These are phyloP conservation scores for Neostapfia colusana DNA, from an alignment of 176 grass and related monocot genomes.

Conservation along the genomic window DNA sequence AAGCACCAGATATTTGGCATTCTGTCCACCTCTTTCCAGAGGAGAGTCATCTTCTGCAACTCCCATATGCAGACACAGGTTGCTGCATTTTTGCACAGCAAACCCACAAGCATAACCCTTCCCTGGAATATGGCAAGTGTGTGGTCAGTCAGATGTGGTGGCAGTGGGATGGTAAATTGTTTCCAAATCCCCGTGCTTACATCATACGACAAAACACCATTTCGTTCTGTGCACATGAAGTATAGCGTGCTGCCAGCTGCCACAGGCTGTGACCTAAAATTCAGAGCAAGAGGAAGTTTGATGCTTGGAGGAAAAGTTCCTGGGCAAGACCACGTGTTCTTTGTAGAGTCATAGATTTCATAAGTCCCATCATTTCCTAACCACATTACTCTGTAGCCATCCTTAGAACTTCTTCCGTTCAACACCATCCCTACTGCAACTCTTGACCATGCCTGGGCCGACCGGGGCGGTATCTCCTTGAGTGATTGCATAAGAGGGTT, in stretches of 20 bases:
- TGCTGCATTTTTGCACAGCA: constrained; percentile 92
- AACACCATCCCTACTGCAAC: constrained; percentile 87
- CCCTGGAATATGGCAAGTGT: constrained; percentile 82
- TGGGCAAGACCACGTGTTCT: constrained; percentile 62
- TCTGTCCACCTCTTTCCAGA: constrained; percentile 99
- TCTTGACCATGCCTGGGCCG: constrained; percentile 77
- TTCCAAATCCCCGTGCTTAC: constrained; percentile 70
- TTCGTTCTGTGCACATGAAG: constrained; percentile 90
- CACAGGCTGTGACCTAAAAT: constrained; percentile 92
- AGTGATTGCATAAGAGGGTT: constrained; percentile 80
- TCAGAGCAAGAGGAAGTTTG: constrained; percentile 75
- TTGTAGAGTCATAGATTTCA: constrained; percentile 76
- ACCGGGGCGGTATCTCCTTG: constrained; percentile 80
- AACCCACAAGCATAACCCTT: constrained; percentile 81
- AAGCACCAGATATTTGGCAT: constrained; percentile 99
- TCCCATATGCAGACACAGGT: constrained; percentile 97
- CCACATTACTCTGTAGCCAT: constrained; percentile 94
- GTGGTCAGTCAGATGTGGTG: constrained; percentile 70
- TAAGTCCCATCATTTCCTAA: constrained; percentile 64
- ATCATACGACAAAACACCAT: constrained; percentile 94
- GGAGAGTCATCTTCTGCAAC: constrained; percentile 98
- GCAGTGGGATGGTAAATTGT: constrained; percentile 86
- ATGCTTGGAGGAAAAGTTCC: constrained; percentile 66
- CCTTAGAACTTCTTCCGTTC: constrained; percentile 55
- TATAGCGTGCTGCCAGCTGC: constrained; percentile 77